Evolutionary conservation across 768 basidiomycete genomes (phyloP), one percentile per base, ranked within the genome.

Genomic region (Xerocomellus dryophilus): DNA sequence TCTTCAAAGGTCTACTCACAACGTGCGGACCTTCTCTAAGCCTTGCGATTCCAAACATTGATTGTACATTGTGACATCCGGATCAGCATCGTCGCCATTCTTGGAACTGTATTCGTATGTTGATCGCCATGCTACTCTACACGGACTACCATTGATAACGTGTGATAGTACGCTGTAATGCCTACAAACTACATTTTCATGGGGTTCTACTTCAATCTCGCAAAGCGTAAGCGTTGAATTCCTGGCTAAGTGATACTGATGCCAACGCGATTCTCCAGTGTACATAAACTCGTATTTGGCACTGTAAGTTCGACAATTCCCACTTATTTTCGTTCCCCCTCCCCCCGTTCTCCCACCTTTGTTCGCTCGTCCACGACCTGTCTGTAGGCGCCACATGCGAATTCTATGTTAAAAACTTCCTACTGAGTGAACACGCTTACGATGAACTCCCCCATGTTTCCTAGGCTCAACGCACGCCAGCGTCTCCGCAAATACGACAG

Each of bases 261-360:
- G 10, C 21, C 32, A 12, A 39, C 4, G 20, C 3, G 21, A 7
- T 41, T 39, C 0, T 27, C 7, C 40, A 83, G 80, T 84, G 23
- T 83, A 83, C 58, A 70, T 79, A 14, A 83, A 83, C 57, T 79
- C 81, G 8, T 81, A 82, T 59, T 73, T 84, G 8, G 80, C 82
- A 5, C 73, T 68, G 66, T 72, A 51, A 51, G 67, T 62, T 21
- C 8, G 17, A 20, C 35, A n/a, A n/a, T n/a, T 27, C 12, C 11
- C 14, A 11, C 36, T 31, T 18, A 2, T 17, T 29, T 31, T 18
- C 18, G 23, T 25, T n/a, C 6, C 18, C 15, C n/a, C n/a, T n/a
- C 0, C 23, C 14, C 36, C n/a, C 29, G 23, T 20, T 5, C 15
- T 4, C n/a, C 34, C 3, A 7, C 9, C 14, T 38, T 41, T 10